These are phyloP conservation scores for Mycena floridula DNA, from an alignment of 768 basidiomycete species.

Conservation along the genomic window DNA sequence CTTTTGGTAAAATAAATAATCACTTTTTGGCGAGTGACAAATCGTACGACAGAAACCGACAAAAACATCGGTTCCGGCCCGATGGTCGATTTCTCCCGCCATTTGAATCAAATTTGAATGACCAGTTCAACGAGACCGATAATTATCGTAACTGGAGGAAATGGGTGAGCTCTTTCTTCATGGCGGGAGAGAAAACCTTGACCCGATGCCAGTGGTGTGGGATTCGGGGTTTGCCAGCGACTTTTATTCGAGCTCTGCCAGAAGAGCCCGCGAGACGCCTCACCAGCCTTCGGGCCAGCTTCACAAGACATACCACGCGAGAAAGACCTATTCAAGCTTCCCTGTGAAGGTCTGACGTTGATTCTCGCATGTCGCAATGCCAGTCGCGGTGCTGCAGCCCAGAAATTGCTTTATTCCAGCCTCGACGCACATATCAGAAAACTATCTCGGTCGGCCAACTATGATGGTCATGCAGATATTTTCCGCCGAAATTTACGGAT, in stretches of 20 bases:
- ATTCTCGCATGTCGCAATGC: slow-evolving; percentile 76
- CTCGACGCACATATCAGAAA: slow-evolving; percentile 49
- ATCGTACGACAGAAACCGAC: too few relatives aligned
- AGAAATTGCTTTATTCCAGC: slow-evolving; percentile 40
- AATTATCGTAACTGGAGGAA: slow-evolving; percentile 66
- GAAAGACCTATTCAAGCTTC: slow-evolving; percentile 12
- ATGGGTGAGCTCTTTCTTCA: slow-evolving; percentile 39
- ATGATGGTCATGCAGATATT: slow-evolving; percentile 46
- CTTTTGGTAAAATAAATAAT: too few relatives aligned
- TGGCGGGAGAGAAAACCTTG: not conserved
- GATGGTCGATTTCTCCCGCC: too few relatives aligned
- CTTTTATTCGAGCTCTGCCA: slow-evolving; percentile 64
- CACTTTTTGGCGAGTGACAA: too few relatives aligned
- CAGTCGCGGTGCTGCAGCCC: slow-evolving; percentile 58
- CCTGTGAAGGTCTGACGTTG: slow-evolving; percentile 56
- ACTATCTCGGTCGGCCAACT: slow-evolving; percentile 26
- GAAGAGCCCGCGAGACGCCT: slow-evolving; percentile 22
- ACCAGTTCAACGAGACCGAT: slow-evolving; percentile 27
- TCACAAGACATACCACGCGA: slow-evolving; percentile 9
- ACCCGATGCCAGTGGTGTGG: slow-evolving; percentile 56
- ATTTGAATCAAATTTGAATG: too few relatives aligned
- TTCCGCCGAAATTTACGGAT: slow-evolving; percentile 59
- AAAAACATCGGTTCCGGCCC: too few relatives aligned
- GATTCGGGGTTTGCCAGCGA: slow-evolving; percentile 78
- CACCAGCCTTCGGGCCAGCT: slow-evolving; percentile 1